A percentile compares a stretch with the other conserved stretches of the same genome.
Evolutionary conservation across 2,329 filamentous ascomycete genomes (phyloP).

Genomic region (Metarhizium robertsii): DNA sequence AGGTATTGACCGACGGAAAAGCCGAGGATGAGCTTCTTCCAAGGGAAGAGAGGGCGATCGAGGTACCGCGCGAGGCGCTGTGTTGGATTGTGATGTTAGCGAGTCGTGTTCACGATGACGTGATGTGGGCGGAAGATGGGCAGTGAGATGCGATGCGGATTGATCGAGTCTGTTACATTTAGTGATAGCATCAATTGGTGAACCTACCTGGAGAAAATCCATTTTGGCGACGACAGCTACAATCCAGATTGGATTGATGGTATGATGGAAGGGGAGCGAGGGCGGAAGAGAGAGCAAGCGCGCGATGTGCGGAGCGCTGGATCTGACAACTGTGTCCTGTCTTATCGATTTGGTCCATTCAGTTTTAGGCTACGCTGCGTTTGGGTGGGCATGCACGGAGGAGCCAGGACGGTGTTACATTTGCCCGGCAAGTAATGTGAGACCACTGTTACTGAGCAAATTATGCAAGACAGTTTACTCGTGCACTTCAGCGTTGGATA

Average conservation of each 20-base stretch:
- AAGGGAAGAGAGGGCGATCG: constrained; percentile 88
- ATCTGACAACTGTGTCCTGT: neutral
- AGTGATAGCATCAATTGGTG: neutral
- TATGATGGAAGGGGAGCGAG: neutral
- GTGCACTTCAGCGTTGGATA: neutral
- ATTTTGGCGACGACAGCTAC: constrained; percentile 20
- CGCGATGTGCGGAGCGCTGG: neutral
- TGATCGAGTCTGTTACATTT: neutral
- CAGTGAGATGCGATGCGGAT: neutral
- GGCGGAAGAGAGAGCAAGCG: neutral
- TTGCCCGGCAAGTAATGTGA: no score
- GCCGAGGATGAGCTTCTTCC: constrained; percentile 92
- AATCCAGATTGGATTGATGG: neutral
- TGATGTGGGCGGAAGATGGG: neutral
- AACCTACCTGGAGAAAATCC: constrained; percentile 37
- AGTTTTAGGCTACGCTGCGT: no score
- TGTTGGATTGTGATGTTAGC: neutral
- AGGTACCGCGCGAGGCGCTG: constrained; percentile 74
- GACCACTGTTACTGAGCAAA: neutral
- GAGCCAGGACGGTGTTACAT: no score
- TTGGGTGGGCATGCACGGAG: neutral
- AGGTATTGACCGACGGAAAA: constrained; percentile 89
- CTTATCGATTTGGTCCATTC: constrained; percentile 1
- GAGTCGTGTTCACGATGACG: neutral
- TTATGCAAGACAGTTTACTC: neutral